These are phyloP conservation scores for Pythium rhizo-oryzae DNA, from an alignment of 352 stramenopile genomes.

Conservation along the genomic window DNA sequence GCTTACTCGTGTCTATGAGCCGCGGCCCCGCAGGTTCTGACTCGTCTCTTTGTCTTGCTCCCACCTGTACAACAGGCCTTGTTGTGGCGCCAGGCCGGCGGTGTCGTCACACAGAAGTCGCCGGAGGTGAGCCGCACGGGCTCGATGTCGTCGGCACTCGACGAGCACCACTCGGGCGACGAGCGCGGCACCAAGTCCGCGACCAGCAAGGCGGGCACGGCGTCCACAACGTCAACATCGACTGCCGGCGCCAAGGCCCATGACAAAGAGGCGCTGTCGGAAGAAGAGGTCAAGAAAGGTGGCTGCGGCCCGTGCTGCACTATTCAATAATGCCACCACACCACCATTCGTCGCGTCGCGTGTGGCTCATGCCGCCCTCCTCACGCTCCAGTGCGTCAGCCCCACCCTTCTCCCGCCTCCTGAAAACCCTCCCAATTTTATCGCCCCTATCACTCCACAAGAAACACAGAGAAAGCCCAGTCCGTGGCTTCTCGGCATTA, in stretches of 20 bases:
- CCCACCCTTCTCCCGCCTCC: constrained; percentile 3
- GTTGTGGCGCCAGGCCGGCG: constrained; percentile 81
- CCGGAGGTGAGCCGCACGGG: constrained; percentile 47
- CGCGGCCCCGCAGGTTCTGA: background rate
- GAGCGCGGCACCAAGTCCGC: constrained; percentile 20
- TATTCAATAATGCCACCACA: constrained; percentile 53
- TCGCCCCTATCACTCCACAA: background rate
- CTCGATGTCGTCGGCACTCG: constrained; percentile 38
- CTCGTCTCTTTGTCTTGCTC: background rate
- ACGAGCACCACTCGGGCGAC: constrained; percentile 39
- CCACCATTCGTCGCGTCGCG: background rate
- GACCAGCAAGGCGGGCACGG: constrained; percentile 17
- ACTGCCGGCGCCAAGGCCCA: background rate
- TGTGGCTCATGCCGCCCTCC: background rate
- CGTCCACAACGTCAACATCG: constrained; percentile 7
- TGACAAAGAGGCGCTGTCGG: constrained; percentile 25
- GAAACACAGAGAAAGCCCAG: background rate
- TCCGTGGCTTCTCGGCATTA: background rate
- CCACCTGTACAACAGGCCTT: constrained; percentile 56
- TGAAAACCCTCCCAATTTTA: background rate
- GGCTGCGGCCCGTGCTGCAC: constrained; percentile 69
- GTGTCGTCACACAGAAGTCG: constrained; percentile 80
- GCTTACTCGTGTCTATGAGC: background rate
- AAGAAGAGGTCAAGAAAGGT: constrained; percentile 47
- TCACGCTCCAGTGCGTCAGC: constrained; percentile 12